Conservation (phyloP, 1,284 basidiomycete species). For the Cystobasidiaceae sp. region DNA sequence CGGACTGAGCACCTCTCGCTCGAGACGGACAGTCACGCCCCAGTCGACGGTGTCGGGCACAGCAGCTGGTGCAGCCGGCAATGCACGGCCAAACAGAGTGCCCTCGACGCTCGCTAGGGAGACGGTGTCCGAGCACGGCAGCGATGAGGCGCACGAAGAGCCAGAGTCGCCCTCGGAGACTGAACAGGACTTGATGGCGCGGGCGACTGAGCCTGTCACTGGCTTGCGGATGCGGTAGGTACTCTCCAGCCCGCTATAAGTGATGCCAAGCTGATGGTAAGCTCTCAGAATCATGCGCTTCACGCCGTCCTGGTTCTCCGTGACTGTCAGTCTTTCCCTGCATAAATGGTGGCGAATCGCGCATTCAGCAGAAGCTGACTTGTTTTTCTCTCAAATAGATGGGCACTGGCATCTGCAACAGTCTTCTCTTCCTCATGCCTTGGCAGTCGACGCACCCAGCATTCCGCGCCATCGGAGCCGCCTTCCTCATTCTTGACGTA, state of each 20-base stretch:
- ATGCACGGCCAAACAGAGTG: no score
- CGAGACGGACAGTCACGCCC: no score
- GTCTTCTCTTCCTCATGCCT: constrained; percentile 38
- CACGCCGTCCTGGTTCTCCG: constrained; percentile 37
- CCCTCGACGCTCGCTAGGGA: no score
- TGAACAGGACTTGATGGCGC: constrained; percentile 5
- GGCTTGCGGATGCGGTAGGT: constrained; percentile 26
- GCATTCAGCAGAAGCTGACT: no score
- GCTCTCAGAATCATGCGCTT: constrained; percentile 30
- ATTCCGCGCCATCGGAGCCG: constrained; percentile 39
- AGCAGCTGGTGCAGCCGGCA: no score
- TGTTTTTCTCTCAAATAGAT: constrained; percentile 8
- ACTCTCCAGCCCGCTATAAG: background rate
- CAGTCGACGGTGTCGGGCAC: no score
- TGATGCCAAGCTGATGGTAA: background rate
- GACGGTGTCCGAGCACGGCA: no score
- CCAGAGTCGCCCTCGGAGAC: background rate
- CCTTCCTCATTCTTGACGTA: constrained; percentile 39
- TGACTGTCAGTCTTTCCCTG: constrained; percentile 32
- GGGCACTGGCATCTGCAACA: constrained; percentile 42
- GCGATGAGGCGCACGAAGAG: background rate
- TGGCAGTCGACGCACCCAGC: constrained; percentile 37
- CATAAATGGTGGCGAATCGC: background rate
- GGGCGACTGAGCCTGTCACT: constrained; percentile 20
- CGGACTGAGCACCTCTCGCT: no score